Conservation (phyloP, 305 asterid genomes). For the Solanum hybrid region DNA sequence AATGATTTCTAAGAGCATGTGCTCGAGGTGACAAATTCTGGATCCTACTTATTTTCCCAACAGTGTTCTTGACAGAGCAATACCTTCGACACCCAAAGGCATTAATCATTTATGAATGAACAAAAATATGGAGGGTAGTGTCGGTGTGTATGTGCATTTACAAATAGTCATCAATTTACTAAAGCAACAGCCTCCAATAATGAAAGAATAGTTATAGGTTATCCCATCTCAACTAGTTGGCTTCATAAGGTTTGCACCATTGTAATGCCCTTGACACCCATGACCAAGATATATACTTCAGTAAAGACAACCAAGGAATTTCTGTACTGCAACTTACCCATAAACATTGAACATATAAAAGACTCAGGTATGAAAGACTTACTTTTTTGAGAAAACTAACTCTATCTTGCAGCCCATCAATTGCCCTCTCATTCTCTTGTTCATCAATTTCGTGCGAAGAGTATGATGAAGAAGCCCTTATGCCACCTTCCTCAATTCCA, state of each 20-base stretch:
- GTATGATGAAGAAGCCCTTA: slow-evolving; percentile 67
- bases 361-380: slow-evolving; percentile 11
- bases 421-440: slow-evolving; percentile 73
- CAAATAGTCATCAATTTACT: not conserved
- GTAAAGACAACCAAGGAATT: not conserved
- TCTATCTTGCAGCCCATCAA: slow-evolving; percentile 83
- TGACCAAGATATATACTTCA: not conserved
- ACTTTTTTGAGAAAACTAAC: slow-evolving; percentile 79
- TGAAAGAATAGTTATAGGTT: not conserved
- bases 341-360: not conserved
- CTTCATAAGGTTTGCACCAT: not conserved
- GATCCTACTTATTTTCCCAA: not conserved
- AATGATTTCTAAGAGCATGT: not conserved
- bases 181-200: not conserved
- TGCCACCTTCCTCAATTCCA: slow-evolving; percentile 97
- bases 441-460: slow-evolving; percentile 84
- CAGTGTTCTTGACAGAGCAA: not conserved
- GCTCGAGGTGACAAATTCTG: not conserved
- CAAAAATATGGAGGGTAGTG: not conserved
- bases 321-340: not conserved
- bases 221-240: not conserved
- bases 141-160: not conserved
- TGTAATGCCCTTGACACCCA: not conserved
- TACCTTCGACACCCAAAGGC: not conserved
- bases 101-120: not conserved